These are phyloP conservation scores for Talaromyces sp. DNA, from an alignment of 2,329 filamentous ascomycete species.

Conservation along the genomic window DNA sequence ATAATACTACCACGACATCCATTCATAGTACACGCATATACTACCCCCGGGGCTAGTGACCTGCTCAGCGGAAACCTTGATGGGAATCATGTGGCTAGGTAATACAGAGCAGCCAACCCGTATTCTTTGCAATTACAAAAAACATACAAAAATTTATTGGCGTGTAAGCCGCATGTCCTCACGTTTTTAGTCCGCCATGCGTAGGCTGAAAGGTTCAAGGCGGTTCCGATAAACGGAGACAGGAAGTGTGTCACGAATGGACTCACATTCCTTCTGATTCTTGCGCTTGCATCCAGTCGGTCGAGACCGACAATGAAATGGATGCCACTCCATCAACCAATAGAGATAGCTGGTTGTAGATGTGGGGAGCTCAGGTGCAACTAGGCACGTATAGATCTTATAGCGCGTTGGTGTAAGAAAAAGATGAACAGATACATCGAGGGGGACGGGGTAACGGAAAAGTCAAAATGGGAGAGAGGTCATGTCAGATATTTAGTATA, in stretches of 20 bases:
- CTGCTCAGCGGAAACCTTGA: too few species aligned
- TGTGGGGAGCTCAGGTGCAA: conserved; percentile 55
- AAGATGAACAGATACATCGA: neutral
- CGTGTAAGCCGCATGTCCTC: conserved; percentile 54
- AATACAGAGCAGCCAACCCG: too few species aligned
- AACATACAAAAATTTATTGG: too few species aligned
- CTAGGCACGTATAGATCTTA: conserved; percentile 46
- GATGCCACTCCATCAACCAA: conserved; percentile 55
- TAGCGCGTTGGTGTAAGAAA: conserved; percentile 17
- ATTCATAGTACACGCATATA: too few species aligned
- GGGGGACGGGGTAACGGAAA: conserved; percentile 4
- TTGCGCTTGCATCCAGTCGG: conserved; percentile 48
- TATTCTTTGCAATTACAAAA: too few species aligned
- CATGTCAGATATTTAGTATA: conserved; percentile 20
- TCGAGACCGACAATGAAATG: conserved; percentile 11
- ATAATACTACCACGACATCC: too few species aligned
- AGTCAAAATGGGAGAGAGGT: conserved; percentile 24
- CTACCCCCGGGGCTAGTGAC: too few species aligned
- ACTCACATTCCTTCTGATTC: conserved; percentile 42
- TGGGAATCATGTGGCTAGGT: too few species aligned
- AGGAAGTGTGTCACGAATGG: conserved; percentile 34
- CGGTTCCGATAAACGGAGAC: conserved; percentile 60
- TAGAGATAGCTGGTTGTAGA: conserved; percentile 49
- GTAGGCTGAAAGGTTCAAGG: conserved; percentile 48
- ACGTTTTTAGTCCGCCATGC: conserved; percentile 60